These are phyloP conservation scores for Oidiodendron maius DNA, from an alignment of 495 filamentous ascomycete genomes.

Conservation along the genomic window DNA sequence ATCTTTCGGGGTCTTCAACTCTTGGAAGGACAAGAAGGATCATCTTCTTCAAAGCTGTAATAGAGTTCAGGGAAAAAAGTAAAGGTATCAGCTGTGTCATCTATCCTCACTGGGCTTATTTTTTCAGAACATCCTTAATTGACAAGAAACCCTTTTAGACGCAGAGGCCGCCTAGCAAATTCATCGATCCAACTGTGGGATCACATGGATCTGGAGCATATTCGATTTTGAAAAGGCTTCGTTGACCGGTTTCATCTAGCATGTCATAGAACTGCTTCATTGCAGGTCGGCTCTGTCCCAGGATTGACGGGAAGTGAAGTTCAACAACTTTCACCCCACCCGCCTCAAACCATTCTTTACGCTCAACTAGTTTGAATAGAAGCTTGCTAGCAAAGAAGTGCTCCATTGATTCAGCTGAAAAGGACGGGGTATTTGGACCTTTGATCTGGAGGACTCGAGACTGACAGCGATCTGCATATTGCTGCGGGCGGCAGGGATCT, in stretches of 20 bases:
- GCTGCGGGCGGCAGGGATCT: not conserved
- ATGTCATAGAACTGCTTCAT: not conserved
- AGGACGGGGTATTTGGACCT: not conserved
- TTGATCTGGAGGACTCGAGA: not conserved
- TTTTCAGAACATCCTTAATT: too few relatives aligned
- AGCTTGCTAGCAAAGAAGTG: not conserved
- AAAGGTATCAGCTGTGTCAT: too few relatives aligned
- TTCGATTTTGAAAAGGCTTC: not conserved
- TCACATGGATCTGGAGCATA: not conserved
- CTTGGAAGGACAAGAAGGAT: too few relatives aligned
- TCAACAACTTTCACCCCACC: not conserved
- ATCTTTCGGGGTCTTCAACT: too few relatives aligned
- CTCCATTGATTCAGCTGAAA: not conserved
- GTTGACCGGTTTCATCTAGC: not conserved
- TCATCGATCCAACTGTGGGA: not conserved
- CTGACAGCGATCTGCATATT: not conserved
- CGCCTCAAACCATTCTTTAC: not conserved
- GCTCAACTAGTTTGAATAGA: not conserved
- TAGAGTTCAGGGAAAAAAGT: too few relatives aligned
- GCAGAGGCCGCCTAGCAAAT: not conserved
- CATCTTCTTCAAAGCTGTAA: too few relatives aligned
- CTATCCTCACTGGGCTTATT: too few relatives aligned
- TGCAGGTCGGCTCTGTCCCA: not conserved
- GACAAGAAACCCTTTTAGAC: not conserved
- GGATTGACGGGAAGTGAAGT: not conserved